Percentiles rank a stretch among this genome's conserved stretches.
These are phyloP conservation scores for Byssochlamys sp. DNA, from an alignment of 2,329 filamentous ascomycete species.

Conservation along the genomic window DNA sequence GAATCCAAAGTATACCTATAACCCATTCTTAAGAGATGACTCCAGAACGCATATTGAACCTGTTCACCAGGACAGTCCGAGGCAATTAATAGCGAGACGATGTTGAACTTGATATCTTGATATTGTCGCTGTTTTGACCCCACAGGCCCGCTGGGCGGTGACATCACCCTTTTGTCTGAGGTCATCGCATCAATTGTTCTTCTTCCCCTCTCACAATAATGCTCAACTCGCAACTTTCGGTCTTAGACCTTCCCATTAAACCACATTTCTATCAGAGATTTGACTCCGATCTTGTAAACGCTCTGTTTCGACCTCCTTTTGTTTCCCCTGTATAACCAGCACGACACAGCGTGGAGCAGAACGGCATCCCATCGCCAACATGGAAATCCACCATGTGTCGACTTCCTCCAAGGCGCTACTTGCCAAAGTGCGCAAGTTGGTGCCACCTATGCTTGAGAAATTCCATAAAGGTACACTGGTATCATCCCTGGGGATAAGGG, in stretches of 20 bases:
- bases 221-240: not conserved
- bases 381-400: conserved; percentile 44
- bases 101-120: not conserved
- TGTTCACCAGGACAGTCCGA: not conserved
- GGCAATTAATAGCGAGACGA: not conserved
- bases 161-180: conserved; percentile 18
- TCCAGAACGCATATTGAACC: not conserved
- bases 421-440: conserved; percentile 72
- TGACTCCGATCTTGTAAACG: not conserved
- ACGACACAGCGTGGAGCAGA: not conserved
- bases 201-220: not conserved
- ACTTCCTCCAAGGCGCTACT: conserved; percentile 65
- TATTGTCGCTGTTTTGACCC: conserved; percentile 2
- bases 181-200: conserved; percentile 2
- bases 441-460: conserved; percentile 86
- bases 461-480: conserved; percentile 79
- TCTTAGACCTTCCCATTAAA: not conserved
- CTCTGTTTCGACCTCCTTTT: not conserved
- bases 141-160: conserved; percentile 15
- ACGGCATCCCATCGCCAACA: conserved; percentile 5
- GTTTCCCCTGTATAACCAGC: not conserved
- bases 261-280: no score
- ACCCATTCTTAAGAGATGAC: not conserved
- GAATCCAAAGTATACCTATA: no score
- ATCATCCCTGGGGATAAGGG: not conserved